phyloP scores from a whole-genome alignment of 371 early-diverging fungal species.

The Actinomortierella wolfii region DNA sequence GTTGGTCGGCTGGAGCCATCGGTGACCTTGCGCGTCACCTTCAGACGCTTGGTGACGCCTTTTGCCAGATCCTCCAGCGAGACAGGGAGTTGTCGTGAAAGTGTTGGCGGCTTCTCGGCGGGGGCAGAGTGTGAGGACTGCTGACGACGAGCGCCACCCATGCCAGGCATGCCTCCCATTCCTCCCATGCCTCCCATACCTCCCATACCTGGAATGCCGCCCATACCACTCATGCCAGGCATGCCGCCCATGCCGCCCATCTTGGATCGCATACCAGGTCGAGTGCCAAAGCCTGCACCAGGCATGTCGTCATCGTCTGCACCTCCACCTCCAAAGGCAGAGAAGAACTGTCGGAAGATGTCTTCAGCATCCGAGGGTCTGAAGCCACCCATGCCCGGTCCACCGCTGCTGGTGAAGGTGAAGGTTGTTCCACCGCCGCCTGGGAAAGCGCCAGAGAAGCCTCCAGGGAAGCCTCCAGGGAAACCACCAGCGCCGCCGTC shows the following conservation, averaged over 20 bases:
- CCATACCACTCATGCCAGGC: conserved; percentile 45
- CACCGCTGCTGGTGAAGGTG: conserved; percentile 57
- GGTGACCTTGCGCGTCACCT: conserved; percentile 82
- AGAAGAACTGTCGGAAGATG: conserved; percentile 90
- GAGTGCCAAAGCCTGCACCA: conserved; percentile 52
- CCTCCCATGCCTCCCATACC: conserved; percentile 41
- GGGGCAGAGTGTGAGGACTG: conserved; percentile 11
- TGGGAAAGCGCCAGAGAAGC: conserved; percentile 52
- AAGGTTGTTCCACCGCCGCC: conserved; percentile 52
- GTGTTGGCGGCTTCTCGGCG: conserved; percentile 58
- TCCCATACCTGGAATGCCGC: conserved; percentile 11
- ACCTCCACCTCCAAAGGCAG: conserved; percentile 57
- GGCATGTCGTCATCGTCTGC: conserved; percentile 52
- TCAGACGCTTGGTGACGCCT: conserved; percentile 91
- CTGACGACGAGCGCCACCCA: conserved; percentile 21
- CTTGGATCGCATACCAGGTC: conserved; percentile 8
- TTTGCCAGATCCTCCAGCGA: conserved; percentile 94
- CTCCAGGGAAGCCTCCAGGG: conserved; percentile 50
- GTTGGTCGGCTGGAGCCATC: conserved; percentile 54
- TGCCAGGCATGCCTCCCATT: conserved; percentile 49
- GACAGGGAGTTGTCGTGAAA: conserved; percentile 74
- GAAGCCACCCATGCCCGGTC: conserved; percentile 50
- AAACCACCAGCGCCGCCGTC: conserved; percentile 53
- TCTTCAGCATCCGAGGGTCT: conserved; percentile 90
- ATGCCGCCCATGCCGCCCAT: conserved; percentile 51